Conservation (phyloP, 2,329 filamentous ascomycete species). For the Monilinia polystroma region DNA sequence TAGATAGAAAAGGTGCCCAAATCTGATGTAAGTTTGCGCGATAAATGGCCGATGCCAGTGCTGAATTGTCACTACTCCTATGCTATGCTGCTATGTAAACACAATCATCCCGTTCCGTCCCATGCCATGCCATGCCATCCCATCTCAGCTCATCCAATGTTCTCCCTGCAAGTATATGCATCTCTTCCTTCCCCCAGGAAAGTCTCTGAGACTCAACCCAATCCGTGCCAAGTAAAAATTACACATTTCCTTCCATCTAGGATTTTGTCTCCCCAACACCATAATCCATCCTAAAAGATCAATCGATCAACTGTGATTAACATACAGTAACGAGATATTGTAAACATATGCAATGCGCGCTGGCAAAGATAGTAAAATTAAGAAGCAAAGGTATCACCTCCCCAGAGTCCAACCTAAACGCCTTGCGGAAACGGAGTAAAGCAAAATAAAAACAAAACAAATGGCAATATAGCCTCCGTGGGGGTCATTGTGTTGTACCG, state of each 20-base stretch:
- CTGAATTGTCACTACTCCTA: constrained; percentile 1
- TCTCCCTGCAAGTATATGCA: background rate
- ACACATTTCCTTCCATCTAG: constrained; percentile 20
- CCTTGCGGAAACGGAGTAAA: constrained; percentile 5
- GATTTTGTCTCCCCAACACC: constrained; percentile 20
- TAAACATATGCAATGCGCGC: constrained; percentile 19
- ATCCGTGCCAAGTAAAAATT: constrained; percentile 14
- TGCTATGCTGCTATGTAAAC: background rate
- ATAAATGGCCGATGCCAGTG: constrained; percentile 4
- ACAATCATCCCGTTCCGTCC: background rate
- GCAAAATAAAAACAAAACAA: background rate
- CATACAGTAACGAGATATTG: constrained; percentile 7
- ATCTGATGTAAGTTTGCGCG: background rate
- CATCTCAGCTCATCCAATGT: constrained; percentile 4
- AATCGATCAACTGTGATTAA: constrained; percentile 6
- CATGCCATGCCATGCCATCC: constrained; percentile 1
- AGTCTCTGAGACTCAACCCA: constrained; percentile 4
- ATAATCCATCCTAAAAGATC: constrained; percentile 20
- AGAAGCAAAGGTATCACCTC: constrained; percentile 15
- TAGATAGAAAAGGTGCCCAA: background rate
- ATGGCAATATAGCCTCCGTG: constrained; percentile 16
- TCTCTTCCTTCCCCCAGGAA: background rate
- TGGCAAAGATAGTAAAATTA: constrained; percentile 15
- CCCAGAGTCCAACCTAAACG: background rate
- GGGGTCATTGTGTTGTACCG: constrained; percentile 13